Evolutionary conservation across 139 green algal species (phyloP).

Genomic region (Nannochloris sp.): DNA sequence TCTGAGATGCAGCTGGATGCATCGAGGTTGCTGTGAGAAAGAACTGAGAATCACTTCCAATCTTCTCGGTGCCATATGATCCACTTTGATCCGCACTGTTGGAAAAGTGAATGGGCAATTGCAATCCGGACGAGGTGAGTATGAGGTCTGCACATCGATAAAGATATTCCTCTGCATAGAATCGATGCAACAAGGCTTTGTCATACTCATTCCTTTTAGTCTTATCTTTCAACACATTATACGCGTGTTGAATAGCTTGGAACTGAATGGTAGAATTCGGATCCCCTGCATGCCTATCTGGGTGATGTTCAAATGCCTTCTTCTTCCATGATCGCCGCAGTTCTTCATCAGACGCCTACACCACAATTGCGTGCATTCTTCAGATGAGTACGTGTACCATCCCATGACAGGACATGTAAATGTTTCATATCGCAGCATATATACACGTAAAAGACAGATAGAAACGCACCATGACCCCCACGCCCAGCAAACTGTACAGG

Average conservation of each 20-base stretch:
- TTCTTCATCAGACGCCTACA: slow-evolving; percentile 47
- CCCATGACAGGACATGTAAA: too few species aligned
- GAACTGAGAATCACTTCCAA: too few species aligned
- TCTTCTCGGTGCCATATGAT: too few species aligned
- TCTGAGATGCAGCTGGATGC: too few species aligned
- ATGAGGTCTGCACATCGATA: slow-evolving; percentile 16
- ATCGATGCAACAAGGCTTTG: slow-evolving; percentile 7
- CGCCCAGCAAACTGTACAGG: too few species aligned
- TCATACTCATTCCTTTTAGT: slow-evolving; percentile 9
- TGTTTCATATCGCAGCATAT: too few species aligned
- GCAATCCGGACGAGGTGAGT: slow-evolving; percentile 18
- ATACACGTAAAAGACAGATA: too few species aligned
- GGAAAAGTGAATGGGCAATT: slow-evolving; percentile 1
- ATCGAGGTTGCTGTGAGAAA: too few species aligned
- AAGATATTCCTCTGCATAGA: slow-evolving; percentile 26
- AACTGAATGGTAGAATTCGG: slow-evolving; percentile 2
- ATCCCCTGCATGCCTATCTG: slow-evolving; percentile 47
- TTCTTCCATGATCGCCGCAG: slow-evolving; percentile 69
- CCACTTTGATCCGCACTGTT: too few species aligned
- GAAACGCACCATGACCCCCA: too few species aligned
- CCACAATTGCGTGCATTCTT: neutral
- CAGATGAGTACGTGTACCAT: too few species aligned
- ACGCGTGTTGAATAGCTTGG: slow-evolving; percentile 14
- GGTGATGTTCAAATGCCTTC: slow-evolving; percentile 62
- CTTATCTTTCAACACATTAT: slow-evolving; percentile 12